Conservation (phyloP, 495 filamentous ascomycete species). For the Podospora anserina region DNA sequence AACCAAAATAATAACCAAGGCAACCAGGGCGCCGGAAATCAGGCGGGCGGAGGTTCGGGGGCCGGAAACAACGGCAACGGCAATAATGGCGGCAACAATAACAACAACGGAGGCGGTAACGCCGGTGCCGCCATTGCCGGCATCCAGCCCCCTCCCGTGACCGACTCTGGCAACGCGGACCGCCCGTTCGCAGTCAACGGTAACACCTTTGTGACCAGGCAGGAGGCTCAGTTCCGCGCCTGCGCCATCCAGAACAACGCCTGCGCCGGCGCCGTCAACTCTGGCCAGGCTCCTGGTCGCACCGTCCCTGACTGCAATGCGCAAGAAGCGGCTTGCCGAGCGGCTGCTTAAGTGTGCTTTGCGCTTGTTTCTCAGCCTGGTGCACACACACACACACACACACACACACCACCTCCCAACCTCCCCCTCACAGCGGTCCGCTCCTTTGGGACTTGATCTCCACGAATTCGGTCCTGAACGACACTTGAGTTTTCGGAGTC, state of each 20-base stretch:
- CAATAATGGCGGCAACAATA: constrained; percentile 7
- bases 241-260: constrained; percentile 50
- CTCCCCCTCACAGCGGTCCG: not conserved
- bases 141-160: constrained; percentile 34
- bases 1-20: constrained; percentile 18
- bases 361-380: not conserved
- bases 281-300: constrained; percentile 29
- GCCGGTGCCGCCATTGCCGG: constrained; percentile 31
- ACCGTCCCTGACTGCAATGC: constrained; percentile 44
- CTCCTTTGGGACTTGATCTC: not conserved
- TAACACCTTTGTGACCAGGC: constrained; percentile 46
- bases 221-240: constrained; percentile 42
- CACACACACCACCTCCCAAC: not conserved
- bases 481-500: not conserved
- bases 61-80: constrained; percentile 12
- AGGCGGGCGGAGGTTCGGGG: not conserved
- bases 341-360: constrained; percentile 18
- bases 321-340: constrained; percentile 37
- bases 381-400: constrained; percentile 3
- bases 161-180: constrained; percentile 40
- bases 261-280: constrained; percentile 49
- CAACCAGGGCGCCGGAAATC: constrained; percentile 5
- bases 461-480: not conserved
- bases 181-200: constrained; percentile 52
- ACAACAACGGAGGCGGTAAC: not conserved